These are phyloP conservation scores for Metarhizium robertsii DNA, from an alignment of 2,329 filamentous ascomycete species.

Conservation along the genomic window DNA sequence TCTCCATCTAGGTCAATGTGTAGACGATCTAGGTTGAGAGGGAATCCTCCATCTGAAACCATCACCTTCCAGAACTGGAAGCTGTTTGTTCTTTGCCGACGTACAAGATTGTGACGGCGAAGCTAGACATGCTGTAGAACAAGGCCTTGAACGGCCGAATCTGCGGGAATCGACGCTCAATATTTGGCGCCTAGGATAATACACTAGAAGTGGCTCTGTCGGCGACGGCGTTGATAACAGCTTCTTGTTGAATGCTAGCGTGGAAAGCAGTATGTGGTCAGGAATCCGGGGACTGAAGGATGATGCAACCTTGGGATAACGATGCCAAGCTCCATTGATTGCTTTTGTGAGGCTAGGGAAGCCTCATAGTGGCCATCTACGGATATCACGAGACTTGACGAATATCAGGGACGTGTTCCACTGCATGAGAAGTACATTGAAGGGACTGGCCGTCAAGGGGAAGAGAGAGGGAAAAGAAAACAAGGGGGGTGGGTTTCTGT, in stretches of 20 bases:
- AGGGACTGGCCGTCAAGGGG: background rate
- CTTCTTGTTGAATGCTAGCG: slow-evolving; percentile 1
- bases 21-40: background rate
- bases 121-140: background rate
- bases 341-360: no score
- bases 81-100: slow-evolving; percentile 1
- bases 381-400: background rate
- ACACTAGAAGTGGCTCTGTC: background rate
- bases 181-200: background rate
- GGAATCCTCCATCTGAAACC: background rate
- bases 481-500: background rate
- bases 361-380: background rate
- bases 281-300: background rate
- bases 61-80: slow-evolving; percentile 11
- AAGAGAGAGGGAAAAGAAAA: no score
- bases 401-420: background rate
- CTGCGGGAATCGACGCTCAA: background rate
- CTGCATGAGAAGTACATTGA: background rate
- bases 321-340: background rate
- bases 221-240: background rate
- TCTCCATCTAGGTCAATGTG: background rate
- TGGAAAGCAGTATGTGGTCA: background rate
- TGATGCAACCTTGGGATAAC: background rate
- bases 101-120: background rate
- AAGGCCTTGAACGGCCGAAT: background rate